Evolutionary conservation across 495 filamentous ascomycete genomes (phyloP).

Genomic region (Penicillium canariense): DNA sequence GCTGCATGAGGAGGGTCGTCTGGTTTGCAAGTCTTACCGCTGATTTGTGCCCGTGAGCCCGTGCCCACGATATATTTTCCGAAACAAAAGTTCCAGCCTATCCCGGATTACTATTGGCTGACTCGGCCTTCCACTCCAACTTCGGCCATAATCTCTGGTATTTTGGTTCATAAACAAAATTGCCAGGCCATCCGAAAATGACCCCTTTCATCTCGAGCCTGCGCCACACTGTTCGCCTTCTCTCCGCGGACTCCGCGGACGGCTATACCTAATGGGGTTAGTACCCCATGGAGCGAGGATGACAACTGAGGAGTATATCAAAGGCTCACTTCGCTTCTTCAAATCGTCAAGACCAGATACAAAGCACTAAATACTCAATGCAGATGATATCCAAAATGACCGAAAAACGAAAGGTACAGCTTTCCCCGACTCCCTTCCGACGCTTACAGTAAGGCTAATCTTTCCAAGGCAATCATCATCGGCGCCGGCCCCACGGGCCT

Average conservation of each 20-base stretch:
- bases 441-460: neutral
- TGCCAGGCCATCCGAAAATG: too few species aligned
- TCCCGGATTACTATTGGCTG: too few species aligned
- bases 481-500: constrained; percentile 51
- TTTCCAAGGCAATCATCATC: constrained; percentile 44
- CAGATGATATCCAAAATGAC: neutral
- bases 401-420: constrained; percentile 11
- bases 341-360: neutral
- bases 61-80: too few species aligned
- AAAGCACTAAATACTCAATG: neutral
- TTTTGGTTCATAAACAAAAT: too few species aligned
- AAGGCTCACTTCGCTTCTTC: neutral
- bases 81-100: too few species aligned
- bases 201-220: too few species aligned
- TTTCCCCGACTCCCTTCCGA: neutral
- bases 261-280: neutral
- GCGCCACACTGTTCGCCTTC: too few species aligned
- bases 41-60: too few species aligned
- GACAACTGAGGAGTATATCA: neutral
- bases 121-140: too few species aligned
- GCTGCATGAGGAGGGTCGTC: too few species aligned
- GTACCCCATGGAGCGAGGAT: neutral
- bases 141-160: too few species aligned
- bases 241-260: neutral
- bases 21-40: too few species aligned